Evolutionary conservation across 139 green algal genomes (phyloP).

Genomic region (Closterium sp.): DNA sequence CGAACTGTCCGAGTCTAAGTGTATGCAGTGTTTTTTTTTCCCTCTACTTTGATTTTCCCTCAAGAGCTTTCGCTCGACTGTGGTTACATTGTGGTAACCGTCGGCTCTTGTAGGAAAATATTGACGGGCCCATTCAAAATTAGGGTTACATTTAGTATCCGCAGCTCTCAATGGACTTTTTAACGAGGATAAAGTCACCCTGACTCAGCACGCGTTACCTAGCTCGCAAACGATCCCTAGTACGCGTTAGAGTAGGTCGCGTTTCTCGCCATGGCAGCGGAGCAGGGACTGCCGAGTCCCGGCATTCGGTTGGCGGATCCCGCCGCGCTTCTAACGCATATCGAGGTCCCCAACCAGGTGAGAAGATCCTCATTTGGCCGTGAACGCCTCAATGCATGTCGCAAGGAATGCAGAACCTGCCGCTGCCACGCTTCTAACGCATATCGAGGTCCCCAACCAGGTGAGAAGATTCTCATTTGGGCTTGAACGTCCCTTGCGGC

Average conservation of each 20-base stretch:
- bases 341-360: not conserved
- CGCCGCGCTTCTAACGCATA: not conserved
- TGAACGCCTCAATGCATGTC: no score
- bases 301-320: not conserved
- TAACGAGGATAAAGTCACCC: not conserved
- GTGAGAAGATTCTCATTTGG: no score
- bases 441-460: not conserved
- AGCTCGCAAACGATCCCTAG: not conserved
- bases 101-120: not conserved
- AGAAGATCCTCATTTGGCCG: not conserved
- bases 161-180: not conserved
- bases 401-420: not conserved
- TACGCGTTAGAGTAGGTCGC: not conserved
- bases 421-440: not conserved
- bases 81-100: not conserved
- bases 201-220: not conserved
- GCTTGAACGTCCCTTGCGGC: no score
- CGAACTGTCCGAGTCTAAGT: no score
- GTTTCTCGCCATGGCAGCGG: not conserved
- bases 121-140: no score
- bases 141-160: not conserved
- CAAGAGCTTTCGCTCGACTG: not conserved
- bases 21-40: not conserved
- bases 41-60: not conserved
- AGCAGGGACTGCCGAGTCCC: not conserved